phyloP scores from a whole-genome alignment of 1,284 basidiomycete genomes.

The Porodaedalea pini region DNA sequence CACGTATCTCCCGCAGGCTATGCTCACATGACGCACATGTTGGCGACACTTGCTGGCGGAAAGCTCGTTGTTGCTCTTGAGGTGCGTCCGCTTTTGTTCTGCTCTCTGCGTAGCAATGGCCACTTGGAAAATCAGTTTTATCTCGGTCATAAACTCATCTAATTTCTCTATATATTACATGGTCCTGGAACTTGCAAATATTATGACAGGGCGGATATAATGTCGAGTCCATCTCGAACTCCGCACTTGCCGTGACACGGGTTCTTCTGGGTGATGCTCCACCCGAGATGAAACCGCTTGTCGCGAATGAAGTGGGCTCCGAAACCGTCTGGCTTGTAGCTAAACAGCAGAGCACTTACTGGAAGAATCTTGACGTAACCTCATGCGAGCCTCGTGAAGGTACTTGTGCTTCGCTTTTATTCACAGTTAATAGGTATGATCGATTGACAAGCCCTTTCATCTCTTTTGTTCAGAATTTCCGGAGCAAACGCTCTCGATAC shows the following conservation, averaged over 20 bases:
- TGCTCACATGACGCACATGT: slow-evolving; percentile 98
- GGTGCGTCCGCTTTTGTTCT: slow-evolving; percentile 44
- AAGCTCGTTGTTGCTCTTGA: slow-evolving; percentile 92
- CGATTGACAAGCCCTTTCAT: background rate
- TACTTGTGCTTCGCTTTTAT: slow-evolving; percentile 26
- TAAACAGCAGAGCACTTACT: slow-evolving; percentile 83
- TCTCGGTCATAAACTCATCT: background rate
- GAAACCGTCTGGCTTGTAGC: slow-evolving; percentile 88
- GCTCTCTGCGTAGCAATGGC: too few species aligned
- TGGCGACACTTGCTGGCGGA: slow-evolving; percentile 86
- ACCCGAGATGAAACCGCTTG: slow-evolving; percentile 63
- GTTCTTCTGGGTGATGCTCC: slow-evolving; percentile 86
- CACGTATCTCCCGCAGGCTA: slow-evolving; percentile 91
- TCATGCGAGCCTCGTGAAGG: slow-evolving; percentile 77
- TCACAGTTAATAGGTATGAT: background rate
- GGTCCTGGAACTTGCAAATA: slow-evolving; percentile 11
- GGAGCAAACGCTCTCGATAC: slow-evolving; percentile 59
- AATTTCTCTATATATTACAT: background rate
- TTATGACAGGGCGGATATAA: slow-evolving; percentile 87
- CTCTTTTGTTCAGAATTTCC: slow-evolving; percentile 44
- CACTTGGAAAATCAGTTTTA: too few species aligned
- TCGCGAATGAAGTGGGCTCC: slow-evolving; percentile 74
- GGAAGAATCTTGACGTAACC: slow-evolving; percentile 82
- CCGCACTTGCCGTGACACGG: slow-evolving; percentile 82
- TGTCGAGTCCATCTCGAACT: slow-evolving; percentile 83